phyloP scores from a whole-genome alignment of 495 filamentous ascomycete species.

The Cercophora sp. region DNA sequence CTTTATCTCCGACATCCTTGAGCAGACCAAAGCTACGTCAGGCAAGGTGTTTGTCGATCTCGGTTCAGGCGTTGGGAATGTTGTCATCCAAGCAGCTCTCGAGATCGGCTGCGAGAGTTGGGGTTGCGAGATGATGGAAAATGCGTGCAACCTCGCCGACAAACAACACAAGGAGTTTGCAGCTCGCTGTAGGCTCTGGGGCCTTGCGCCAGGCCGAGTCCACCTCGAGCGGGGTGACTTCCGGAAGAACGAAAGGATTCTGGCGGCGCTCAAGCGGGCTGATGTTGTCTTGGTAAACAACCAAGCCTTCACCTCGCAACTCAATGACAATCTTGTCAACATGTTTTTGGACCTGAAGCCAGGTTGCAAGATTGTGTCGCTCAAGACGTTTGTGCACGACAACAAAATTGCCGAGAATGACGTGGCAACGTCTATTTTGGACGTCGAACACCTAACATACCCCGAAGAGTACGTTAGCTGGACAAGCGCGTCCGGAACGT shows the following conservation, averaged over 20 bases:
- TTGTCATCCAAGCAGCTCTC: conserved; percentile 88
- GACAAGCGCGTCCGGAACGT: conserved; percentile 78
- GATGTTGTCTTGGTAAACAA: conserved; percentile 97
- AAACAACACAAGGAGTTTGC: conserved; percentile 82
- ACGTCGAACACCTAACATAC: conserved; percentile 71
- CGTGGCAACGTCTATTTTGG: conserved; percentile 69
- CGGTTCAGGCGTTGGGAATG: conserved; percentile 92
- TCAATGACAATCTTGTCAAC: conserved; percentile 81
- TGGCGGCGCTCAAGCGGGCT: conserved; percentile 68
- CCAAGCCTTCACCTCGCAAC: conserved; percentile 80
- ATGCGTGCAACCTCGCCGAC: conserved; percentile 78
- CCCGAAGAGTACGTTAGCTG: conserved; percentile 85
- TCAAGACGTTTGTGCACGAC: conserved; percentile 45
- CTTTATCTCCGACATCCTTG: conserved; percentile 76
- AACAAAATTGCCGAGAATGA: conserved; percentile 48
- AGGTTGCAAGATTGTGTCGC: conserved; percentile 74
- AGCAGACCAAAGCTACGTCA: conserved; percentile 70
- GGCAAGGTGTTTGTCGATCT: conserved; percentile 88
- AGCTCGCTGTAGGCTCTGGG: conserved; percentile 84
- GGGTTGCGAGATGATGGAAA: conserved; percentile 94
- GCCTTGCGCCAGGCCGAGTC: conserved; percentile 72
- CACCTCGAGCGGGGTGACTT: conserved; percentile 82
- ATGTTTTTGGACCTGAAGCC: conserved; percentile 94
- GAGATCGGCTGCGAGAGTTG: conserved; percentile 92
- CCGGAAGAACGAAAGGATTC: conserved; percentile 65